Evolutionary conservation across 2,329 filamentous ascomycete species (phyloP).

Genomic region (Botryotinia globosa): DNA sequence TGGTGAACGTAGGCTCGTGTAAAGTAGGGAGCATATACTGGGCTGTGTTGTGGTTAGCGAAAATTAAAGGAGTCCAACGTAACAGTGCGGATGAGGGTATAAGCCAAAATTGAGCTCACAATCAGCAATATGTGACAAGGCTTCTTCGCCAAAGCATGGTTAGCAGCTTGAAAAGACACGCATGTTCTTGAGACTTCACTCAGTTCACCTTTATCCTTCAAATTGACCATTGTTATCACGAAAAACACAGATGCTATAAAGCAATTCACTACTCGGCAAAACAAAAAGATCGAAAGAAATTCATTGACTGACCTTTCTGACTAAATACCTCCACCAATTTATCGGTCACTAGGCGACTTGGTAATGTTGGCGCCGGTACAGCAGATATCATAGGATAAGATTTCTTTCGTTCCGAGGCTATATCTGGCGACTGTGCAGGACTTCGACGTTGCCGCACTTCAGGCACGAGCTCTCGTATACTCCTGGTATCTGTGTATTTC

Average conservation of each 20-base stretch:
- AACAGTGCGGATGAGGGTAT: slow-evolving; percentile 7
- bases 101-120: slow-evolving; percentile 17
- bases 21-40: slow-evolving; percentile 85
- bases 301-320: slow-evolving; percentile 63
- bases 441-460: slow-evolving; percentile 62
- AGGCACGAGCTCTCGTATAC: slow-evolving; percentile 88
- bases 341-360: slow-evolving; percentile 70
- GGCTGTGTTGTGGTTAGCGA: slow-evolving; percentile 49
- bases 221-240: background rate
- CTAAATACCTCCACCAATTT: slow-evolving; percentile 81
- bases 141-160: slow-evolving; percentile 8
- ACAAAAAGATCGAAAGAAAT: slow-evolving; percentile 5
- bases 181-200: slow-evolving; percentile 4
- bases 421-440: slow-evolving; percentile 62
- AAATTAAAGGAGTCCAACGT: slow-evolving; percentile 4
- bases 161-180: slow-evolving; percentile 11
- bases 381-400: slow-evolving; percentile 89
- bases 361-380: slow-evolving; percentile 72
- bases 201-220: background rate
- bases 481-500: slow-evolving; percentile 84
- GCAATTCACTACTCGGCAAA: background rate
- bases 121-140: slow-evolving; percentile 11
- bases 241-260: background rate
- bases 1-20: slow-evolving; percentile 75
- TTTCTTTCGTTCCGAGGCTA: slow-evolving; percentile 64